phyloP scores from a whole-genome alignment of 108 stramenopile genomes.

The Chaetoceros muelleri region DNA sequence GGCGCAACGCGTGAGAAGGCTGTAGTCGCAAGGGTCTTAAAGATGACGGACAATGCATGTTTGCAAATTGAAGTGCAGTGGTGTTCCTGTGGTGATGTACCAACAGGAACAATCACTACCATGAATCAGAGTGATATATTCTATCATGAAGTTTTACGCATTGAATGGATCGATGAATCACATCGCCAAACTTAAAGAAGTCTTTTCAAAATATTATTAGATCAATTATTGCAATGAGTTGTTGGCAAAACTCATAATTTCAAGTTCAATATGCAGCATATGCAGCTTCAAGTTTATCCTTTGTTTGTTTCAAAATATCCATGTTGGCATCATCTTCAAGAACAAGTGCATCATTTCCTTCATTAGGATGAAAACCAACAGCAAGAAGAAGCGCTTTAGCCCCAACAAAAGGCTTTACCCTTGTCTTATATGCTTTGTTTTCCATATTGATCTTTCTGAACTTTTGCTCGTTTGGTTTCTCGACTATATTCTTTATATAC shows the following conservation, averaged over 20 bases:
- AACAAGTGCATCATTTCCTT: constrained; percentile 33
- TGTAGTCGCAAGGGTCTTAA: too few relatives aligned
- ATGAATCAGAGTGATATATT: too few relatives aligned
- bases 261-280: constrained; percentile 36
- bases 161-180: too few relatives aligned
- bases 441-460: constrained; percentile 87
- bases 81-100: too few relatives aligned
- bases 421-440: constrained; percentile 85
- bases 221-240: too few relatives aligned
- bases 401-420: constrained; percentile 79
- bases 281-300: constrained; percentile 61
- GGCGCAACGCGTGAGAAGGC: too few relatives aligned
- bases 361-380: constrained; percentile 64
- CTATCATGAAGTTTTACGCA: too few relatives aligned
- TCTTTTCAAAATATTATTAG: too few relatives aligned
- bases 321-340: constrained; percentile 46
- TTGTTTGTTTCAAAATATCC: constrained; percentile 46
- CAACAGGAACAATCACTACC: too few relatives aligned
- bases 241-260: constrained; percentile 1
- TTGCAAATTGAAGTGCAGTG: too few relatives aligned
- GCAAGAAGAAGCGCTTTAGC: constrained; percentile 64
- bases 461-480: constrained; percentile 74
- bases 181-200: background rate
- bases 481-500: constrained; percentile 82
- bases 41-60: too few relatives aligned